Evolutionary conservation across 2,329 filamentous ascomycete species (phyloP), one percentile per base, ranked within the genome.

Genomic region (Waltergamsia citrina): DNA sequence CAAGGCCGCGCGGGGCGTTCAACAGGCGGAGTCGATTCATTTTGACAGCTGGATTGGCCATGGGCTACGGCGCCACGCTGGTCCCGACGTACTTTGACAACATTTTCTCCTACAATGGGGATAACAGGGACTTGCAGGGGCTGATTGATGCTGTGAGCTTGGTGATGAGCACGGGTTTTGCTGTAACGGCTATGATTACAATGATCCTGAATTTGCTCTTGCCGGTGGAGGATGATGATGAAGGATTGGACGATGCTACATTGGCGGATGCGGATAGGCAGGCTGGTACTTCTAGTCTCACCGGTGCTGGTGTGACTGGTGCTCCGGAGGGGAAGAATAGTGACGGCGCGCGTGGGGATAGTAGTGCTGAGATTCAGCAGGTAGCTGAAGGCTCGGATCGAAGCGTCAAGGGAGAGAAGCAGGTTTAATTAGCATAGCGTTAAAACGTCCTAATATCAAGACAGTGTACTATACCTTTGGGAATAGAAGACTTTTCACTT

Each of bases 1-100:
- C 73, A 4, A 73, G 74, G 14, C 22, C 36, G 12, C 71, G 71
- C 23, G 74, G 83, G 3, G 69, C 74, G 0, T 88, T 90, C 52
- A 86, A 74, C n/a, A 73, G 85, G 24, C 76, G 85, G 33, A 88
- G 83, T 47, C 71, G 85, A 17, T 92, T 92, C 60, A 84, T 92
- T 47, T 67, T 92, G 9, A 87, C 85, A 0, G 80, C 82, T 0
- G 74, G 79, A 0, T 62, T 92, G 21, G 69, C 82, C 0, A 61
- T 90, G 19, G 85, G 85, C 21, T 84, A 84, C 42, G 77, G 78
- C 36, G 78, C 78, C 8, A 81, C 77, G 1, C 59, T 83, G 1
- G 70, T 81, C 3, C 73, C 75, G 0, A 71, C 57, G 20, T 87
- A 83, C 65, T 86, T 85, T 49, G 54, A 61, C 39, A 67, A 72